These are phyloP conservation scores for Trichoderma asperellum DNA, from an alignment of 2,329 filamentous ascomycete genomes.

Conservation along the genomic window DNA sequence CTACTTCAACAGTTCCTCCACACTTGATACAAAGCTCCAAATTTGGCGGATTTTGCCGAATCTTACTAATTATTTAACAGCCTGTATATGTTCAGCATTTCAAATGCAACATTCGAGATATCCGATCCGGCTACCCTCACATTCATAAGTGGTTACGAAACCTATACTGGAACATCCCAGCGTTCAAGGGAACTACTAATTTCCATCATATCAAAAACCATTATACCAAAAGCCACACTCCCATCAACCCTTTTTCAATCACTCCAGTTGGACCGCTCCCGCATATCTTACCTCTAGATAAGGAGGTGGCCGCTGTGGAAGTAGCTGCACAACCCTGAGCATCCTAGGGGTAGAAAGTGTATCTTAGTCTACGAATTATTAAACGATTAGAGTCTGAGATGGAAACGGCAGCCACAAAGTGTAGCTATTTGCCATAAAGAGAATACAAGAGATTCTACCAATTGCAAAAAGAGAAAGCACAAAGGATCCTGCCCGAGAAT, in stretches of 20 bases:
- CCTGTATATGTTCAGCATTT: conserved; percentile 83
- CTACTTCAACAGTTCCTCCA: background rate
- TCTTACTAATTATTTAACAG: background rate
- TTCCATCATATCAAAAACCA: conserved; percentile 91
- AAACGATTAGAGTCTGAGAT: background rate
- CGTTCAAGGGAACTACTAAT: conserved; percentile 80
- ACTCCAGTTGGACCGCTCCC: conserved; percentile 84
- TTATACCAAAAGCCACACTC: conserved; percentile 61
- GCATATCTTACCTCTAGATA: conserved; percentile 73
- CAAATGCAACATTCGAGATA: conserved; percentile 82
- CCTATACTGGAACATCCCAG: conserved; percentile 79
- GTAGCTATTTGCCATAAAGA: background rate
- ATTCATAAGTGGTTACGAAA: conserved; percentile 79
- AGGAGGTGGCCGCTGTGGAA: conserved; percentile 70
- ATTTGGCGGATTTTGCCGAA: background rate
- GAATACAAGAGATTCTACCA: too few species aligned
- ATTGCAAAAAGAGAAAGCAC: background rate
- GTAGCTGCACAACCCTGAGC: background rate
- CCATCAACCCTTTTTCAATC: conserved; percentile 71
- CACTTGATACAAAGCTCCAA: background rate
- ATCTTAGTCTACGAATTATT: background rate
- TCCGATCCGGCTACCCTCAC: conserved; percentile 77
- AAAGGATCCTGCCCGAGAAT: background rate
- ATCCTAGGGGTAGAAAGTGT: too few species aligned
- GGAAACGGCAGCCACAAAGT: background rate